Percentiles rank a stretch among this genome's conserved stretches.
Conservation (phyloP, 169 alveolate species). For the Plasmodium reichenowi region DNA sequence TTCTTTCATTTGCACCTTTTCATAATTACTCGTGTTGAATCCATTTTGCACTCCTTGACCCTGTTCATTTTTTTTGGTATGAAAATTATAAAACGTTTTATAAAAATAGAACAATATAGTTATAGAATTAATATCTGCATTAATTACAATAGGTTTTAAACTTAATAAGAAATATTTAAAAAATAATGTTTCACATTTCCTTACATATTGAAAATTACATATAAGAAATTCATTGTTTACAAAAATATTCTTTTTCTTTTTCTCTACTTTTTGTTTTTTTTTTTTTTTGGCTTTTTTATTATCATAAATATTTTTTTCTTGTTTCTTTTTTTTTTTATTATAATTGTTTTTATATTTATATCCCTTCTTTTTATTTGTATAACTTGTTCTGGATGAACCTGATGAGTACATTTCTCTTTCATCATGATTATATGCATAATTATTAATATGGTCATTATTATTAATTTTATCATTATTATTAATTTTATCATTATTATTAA, state of each 20-base stretch:
- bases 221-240: slow-evolving; percentile 11
- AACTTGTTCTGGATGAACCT: neutral
- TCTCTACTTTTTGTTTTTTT: slow-evolving; percentile 29
- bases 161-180: slow-evolving; percentile 50
- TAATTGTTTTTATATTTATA: too few species aligned
- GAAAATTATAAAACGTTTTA: slow-evolving; percentile 36
- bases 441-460: too few species aligned
- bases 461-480: neutral
- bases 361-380: neutral
- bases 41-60: slow-evolving; percentile 2
- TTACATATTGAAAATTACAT: slow-evolving; percentile 54
- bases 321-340: neutral
- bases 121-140: slow-evolving; percentile 51
- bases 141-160: slow-evolving; percentile 53
- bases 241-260: neutral
- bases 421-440: neutral
- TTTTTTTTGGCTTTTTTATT: neutral
- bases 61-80: slow-evolving; percentile 3
- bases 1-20: neutral
- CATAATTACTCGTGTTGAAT: neutral
- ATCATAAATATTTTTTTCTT: neutral
- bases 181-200: slow-evolving; percentile 53
- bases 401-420: neutral
- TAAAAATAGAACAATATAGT: slow-evolving; percentile 56
- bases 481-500: too few species aligned